A percentile compares a stretch with the other conserved stretches of the same genome.
These are phyloP conservation scores for Penicillium sp. DNA, from an alignment of 2,329 filamentous ascomycete genomes.

Conservation along the genomic window DNA sequence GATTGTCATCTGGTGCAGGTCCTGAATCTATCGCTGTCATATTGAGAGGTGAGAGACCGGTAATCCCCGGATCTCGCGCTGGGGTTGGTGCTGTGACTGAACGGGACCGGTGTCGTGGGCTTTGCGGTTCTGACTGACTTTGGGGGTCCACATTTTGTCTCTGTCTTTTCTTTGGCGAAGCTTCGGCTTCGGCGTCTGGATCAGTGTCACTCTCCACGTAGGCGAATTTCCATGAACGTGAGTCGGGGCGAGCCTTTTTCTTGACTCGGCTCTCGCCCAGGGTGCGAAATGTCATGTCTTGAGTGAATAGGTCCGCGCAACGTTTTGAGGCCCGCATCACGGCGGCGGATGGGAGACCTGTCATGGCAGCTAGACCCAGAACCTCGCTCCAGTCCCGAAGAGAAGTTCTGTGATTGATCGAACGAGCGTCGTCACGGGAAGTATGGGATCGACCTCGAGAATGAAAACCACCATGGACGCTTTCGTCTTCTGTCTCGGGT, in stretches of 20 bases:
- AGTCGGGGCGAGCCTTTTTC: conserved; percentile 9
- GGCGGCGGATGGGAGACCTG: conserved; percentile 60
- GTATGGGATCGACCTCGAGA: conserved; percentile 10
- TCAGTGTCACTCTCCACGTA: conserved; percentile 3
- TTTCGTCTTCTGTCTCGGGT: conserved; percentile 4
- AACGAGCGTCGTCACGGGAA: conserved; percentile 4
- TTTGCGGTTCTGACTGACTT: neutral
- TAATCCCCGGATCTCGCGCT: neutral
- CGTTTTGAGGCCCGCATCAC: conserved; percentile 65
- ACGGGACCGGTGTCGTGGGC: neutral
- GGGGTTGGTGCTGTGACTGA: neutral
- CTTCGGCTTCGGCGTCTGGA: conserved; percentile 2
- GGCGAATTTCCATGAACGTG: conserved; percentile 3
- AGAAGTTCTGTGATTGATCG: conserved; percentile 17
- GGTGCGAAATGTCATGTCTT: conserved; percentile 61
- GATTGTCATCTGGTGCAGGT: neutral
- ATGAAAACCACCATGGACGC: conserved; percentile 1
- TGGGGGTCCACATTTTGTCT: neutral
- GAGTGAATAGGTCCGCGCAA: conserved; percentile 68
- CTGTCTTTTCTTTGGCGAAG: neutral
- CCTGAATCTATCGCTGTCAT: neutral
- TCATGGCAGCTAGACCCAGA: conserved; percentile 68
- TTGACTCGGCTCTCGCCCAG: conserved; percentile 43
- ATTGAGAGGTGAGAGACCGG: neutral
- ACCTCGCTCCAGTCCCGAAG: conserved; percentile 80